Percentiles rank a stretch among this genome's conserved stretches.
Conservation (phyloP, 805 yeast genomes). For the Ogataea zsoltii region DNA sequence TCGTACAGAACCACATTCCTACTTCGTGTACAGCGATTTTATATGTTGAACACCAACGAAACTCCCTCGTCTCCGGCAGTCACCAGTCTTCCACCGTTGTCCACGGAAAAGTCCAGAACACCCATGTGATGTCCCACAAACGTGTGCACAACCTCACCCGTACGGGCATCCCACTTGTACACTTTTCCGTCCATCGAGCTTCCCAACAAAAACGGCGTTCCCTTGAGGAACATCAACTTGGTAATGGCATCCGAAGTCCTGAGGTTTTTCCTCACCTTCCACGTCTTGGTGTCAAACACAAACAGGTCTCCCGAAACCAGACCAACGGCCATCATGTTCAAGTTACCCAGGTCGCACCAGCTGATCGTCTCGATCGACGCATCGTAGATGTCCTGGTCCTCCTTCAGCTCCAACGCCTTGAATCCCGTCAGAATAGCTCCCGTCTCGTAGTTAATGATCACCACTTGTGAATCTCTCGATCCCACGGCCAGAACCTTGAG, state of each 20-base stretch:
- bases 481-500: conserved; percentile 71
- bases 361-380: conserved; percentile 77
- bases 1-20: too few species aligned
- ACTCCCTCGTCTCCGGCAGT: conserved; percentile 99
- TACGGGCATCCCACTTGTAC: conserved; percentile 85
- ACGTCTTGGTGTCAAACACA: conserved; percentile 77
- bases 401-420: conserved; percentile 59
- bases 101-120: conserved; percentile 77
- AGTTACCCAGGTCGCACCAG: conserved; percentile 61
- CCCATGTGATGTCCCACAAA: conserved; percentile 96
- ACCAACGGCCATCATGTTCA: conserved; percentile 79
- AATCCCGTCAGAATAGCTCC: conserved; percentile 71
- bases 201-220: conserved; percentile 60
- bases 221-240: conserved; percentile 62
- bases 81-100: conserved; percentile 67
- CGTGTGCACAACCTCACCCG: conserved; percentile 72
- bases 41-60: conserved; percentile 61
- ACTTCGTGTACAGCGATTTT: too few species aligned
- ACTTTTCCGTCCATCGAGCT: conserved; percentile 84
- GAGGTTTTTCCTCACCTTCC: conserved; percentile 79
- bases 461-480: conserved; percentile 82
- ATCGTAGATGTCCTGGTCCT: conserved; percentile 58
- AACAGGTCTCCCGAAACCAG: conserved; percentile 85
- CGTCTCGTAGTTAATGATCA: conserved; percentile 70
- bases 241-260: conserved; percentile 83